phyloP scores from a whole-genome alignment of 1,284 basidiomycete genomes.

The Cryptococcus sp. region DNA sequence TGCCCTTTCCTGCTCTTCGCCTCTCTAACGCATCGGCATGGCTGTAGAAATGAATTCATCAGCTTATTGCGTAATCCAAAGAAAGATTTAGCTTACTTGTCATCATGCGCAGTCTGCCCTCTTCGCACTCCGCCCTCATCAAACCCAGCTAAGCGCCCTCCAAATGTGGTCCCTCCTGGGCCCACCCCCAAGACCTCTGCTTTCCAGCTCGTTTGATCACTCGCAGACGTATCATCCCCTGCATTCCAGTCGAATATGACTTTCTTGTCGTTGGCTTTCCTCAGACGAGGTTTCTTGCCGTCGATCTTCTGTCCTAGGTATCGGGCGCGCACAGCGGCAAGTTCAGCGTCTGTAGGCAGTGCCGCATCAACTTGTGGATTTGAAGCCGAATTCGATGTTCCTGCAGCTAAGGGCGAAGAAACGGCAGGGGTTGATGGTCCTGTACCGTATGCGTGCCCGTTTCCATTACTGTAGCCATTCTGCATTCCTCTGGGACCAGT shows the following conservation, averaged over 20 bases:
- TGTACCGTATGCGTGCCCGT: conserved; percentile 8
- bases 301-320: conserved; percentile 72
- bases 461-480: conserved; percentile 13
- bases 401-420: conserved; percentile 12
- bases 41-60: conserved; percentile 44
- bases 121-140: conserved; percentile 66
- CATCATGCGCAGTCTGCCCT: conserved; percentile 26
- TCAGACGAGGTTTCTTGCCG: conserved; percentile 87
- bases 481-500: conserved; percentile 29
- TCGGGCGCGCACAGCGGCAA: conserved; percentile 75
- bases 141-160: conserved; percentile 79
- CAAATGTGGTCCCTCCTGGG: conserved; percentile 80
- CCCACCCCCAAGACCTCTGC: conserved; percentile 61
- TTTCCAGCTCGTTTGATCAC: conserved; percentile 27
- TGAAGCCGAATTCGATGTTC: conserved; percentile 16
- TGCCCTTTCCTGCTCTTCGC: conserved; percentile 74
- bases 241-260: conserved; percentile 99
- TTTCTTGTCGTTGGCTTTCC: conserved; percentile 84
- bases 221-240: conserved; percentile 80
- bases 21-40: conserved; percentile 78
- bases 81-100: conserved; percentile 19
- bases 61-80: background rate
- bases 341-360: conserved; percentile 64
- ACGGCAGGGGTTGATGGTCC: conserved; percentile 11
- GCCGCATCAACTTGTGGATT: conserved; percentile 31